Base-by-base conservation (phyloP, 805 yeast genomes). In the Candida ficus region DNA sequence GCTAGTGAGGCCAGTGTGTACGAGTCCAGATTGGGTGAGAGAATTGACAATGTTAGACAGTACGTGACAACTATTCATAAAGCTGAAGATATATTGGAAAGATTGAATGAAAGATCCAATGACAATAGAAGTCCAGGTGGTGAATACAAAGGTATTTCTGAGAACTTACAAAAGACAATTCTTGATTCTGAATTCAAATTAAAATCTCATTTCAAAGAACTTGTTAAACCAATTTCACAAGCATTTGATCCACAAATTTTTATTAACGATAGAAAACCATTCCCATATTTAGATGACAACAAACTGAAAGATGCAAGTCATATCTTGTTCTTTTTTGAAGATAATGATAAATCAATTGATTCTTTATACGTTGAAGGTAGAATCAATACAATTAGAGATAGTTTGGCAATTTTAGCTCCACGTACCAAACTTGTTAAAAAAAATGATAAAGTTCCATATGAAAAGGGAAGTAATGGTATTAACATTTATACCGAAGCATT, bases 121-220 rank as follows among this genome's bases (percentile, higher is more conserved):
- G 56, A 62, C 41, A 46, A 62, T 6, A 29, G 23, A 7, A 33
- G 41, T 20, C 5, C 30, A 4, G 46, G 45, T 7, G 49, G 46
- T n/a, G 76, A 74, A 41, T 87, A 84, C 53, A 75, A 73, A 41
- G 93, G 95, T 19, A 75, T 88, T 5, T 64, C 77, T 32, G 74
- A 76, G 25, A 80, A 78, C 53, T 66, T 85, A 29, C 74, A 73
- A 21, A 71, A 68, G 26, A 62, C 80, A 4, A 73, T 85, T 13
- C 68, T 67, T 31, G 71, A 70, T 43, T 75, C 84, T 29, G 88
- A 83, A 46, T 53, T 68, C 34, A 72, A 73, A 33, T 53, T 86
- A 31, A 71, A 71, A 42, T 56, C 61, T 7, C 73, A 73, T 51
- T 75, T 83, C 46, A 66, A 66, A 20, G 56, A 62, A n/a, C 54